Evolutionary conservation across 495 filamentous ascomycete genomes (phyloP).

Genomic region (Lasiosphaeris hirsuta): DNA sequence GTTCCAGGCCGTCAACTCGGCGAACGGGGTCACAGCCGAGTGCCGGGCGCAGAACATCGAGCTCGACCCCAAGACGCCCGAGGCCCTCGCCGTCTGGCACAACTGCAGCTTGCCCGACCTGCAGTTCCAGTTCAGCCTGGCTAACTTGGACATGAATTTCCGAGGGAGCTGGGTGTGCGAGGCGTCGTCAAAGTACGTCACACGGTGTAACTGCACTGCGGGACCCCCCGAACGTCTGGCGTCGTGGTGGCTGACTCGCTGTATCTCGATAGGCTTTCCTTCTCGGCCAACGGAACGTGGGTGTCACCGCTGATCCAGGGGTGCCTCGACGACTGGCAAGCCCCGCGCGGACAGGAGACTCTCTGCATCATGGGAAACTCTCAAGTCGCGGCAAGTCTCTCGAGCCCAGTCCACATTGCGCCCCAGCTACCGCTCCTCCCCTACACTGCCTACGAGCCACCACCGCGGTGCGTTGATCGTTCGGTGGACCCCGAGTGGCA

Average conservation of each 20-base stretch:
- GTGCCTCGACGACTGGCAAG: constrained; percentile 19
- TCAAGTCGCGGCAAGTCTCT: constrained; percentile 19
- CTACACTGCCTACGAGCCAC: constrained; percentile 15
- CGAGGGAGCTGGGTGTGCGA: constrained; percentile 19
- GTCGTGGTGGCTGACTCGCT: not conserved
- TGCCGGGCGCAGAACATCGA: constrained; percentile 25
- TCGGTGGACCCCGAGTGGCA: constrained; percentile 21
- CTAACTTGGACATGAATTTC: constrained; percentile 15
- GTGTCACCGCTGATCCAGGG: constrained; percentile 19
- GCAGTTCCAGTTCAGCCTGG: constrained; percentile 21
- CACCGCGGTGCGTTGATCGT: constrained; percentile 16
- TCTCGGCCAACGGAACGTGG: constrained; percentile 17
- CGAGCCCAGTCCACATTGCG: constrained; percentile 16
- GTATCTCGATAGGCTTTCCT: constrained; percentile 14
- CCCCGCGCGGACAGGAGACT: constrained; percentile 16
- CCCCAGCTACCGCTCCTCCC: constrained; percentile 23
- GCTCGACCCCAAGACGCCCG: constrained; percentile 9
- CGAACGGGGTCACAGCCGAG: constrained; percentile 16
- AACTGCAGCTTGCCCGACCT: constrained; percentile 20
- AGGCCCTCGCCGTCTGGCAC: constrained; percentile 16
- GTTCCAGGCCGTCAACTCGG: constrained; percentile 23
- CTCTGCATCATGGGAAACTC: constrained; percentile 26
- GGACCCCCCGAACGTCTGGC: not conserved
- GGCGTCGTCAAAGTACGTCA: constrained; percentile 7
- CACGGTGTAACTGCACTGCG: too few species aligned